Evolutionary conservation across 164 flowering plant genomes (phyloP), one percentile per base, ranked within the genome.

Genomic region (Protea cynaroides): DNA sequence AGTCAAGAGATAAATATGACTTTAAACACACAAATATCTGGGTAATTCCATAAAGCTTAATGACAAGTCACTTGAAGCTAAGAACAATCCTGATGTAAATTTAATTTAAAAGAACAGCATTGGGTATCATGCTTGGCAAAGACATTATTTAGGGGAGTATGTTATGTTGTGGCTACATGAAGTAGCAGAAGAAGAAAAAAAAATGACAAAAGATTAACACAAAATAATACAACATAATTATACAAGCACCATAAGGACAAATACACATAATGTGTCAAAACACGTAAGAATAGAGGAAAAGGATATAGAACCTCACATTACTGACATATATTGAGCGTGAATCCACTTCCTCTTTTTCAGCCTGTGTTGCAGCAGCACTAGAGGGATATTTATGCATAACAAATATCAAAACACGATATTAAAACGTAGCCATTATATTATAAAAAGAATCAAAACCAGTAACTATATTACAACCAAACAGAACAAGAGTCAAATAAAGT

Each of bases 331-430:
- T 82, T 19, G 92, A 90, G 8, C 90, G 85, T 12, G 86, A 40
- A 78, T 87, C 93, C 69, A 80, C 86, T 65, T 84, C 93, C 85
- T 85, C 89, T 75, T 87, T 87, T 71, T 90, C 96, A 68, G 90
- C 96, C 72, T 78, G 82, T 38, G 81, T 80, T 47, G 86, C 84
- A 64, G 84, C 73, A 64, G 75, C 65, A 64, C 81, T 61, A 22
- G 84, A 67, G 22, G 92, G 61, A 78, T 87, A 93, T 74, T 58
- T 58, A 55, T 8, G 34, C 64, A 69, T 13, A 61, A 70, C 24
- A 66, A 7, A 44, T 3, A 54, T 29, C 38, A 24, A 49, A 38
- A 43, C 9, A 12, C 19, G 7, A 24, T 25, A 12, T 9, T 22
- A 11, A 29, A 61, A 14, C 47, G 7, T 22, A 25, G 1, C 12